Base-by-base conservation (phyloP, 2,329 filamentous ascomycete genomes). In the Arthrobotrys conoides region DNA sequence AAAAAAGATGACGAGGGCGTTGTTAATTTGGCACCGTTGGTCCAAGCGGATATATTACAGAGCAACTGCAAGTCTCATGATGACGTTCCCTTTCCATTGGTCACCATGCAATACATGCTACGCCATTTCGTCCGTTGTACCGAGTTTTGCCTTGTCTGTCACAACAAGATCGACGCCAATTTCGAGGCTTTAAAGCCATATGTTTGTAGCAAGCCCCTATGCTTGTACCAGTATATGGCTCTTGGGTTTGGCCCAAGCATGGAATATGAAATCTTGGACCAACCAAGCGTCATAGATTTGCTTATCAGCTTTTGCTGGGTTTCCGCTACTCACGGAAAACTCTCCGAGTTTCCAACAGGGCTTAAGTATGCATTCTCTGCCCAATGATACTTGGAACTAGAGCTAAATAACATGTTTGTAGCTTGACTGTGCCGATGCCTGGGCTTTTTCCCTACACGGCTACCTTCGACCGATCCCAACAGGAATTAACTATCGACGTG, bases 141-240 rank as follows among this genome's bases (percentile, higher is more conserved):
- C 0, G 90, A 96, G 70, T 97, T 95, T 83, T 97, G 94, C 83
- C 88, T 97, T 69, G 90, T 94, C 24, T 97, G 94, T 82, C 92
- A 96, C 83, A 88, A 88, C 80, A 91, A 88, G 80, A 87, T 93
- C 41, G 84, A 88, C 0, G 87, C 87, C 1, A 88, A 89, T 0
- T 90, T 95, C 44, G 89, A 91, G 81, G 89, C 91, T 0, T 86
- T 94, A 76, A 93, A 92, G 81, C 92, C 92, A 1, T 93, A 92
- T 78, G 93, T 97, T 53, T 97, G 94, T 84, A 89, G 89, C 22
- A 88, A 89, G 12, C 86, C 88, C 0, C 86, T 97, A 2, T 97
- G 94, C 82, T 86, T 97, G 3, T 97, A 92, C 82, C 94, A 97
- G 83, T 97, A 96, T 85, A 92, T 97, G 87, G 87, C 89, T 16